A percentile compares a stretch with the other conserved stretches of the same genome.
These are phyloP conservation scores for Epithele typhae DNA, from an alignment of 768 basidiomycete species.

Conservation along the genomic window DNA sequence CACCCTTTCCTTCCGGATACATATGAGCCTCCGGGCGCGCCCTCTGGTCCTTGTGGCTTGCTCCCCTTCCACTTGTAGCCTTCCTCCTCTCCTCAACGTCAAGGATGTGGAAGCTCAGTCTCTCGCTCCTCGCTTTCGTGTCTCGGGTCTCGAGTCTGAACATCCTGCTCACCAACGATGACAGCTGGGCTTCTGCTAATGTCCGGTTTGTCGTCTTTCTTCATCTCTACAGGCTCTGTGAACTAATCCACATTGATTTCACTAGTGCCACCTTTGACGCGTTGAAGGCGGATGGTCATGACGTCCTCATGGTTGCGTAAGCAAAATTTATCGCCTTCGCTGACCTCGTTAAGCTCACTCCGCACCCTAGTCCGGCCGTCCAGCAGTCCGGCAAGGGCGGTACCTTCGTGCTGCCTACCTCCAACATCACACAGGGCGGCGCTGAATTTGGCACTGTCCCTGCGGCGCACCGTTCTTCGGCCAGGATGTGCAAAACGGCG, in stretches of 20 bases:
- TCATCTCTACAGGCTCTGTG: no score
- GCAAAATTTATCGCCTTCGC: slow-evolving; percentile 1
- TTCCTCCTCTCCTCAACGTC: neutral
- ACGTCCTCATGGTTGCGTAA: slow-evolving; percentile 27
- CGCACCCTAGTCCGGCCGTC: slow-evolving; percentile 22
- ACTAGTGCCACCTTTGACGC: slow-evolving; percentile 25
- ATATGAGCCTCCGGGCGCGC: neutral
- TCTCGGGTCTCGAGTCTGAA: slow-evolving; percentile 21
- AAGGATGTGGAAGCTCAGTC: slow-evolving; percentile 6
- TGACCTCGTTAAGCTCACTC: neutral
- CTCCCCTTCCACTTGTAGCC: neutral
- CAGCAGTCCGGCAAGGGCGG: slow-evolving; percentile 30
- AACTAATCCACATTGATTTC: no score
- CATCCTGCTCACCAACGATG: slow-evolving; percentile 29
- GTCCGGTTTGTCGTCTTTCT: slow-evolving; percentile 19
- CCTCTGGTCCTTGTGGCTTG: neutral
- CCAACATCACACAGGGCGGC: slow-evolving; percentile 27
- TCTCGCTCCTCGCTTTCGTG: slow-evolving; percentile 6
- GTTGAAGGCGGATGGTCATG: slow-evolving; percentile 24
- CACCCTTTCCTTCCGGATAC: no score
- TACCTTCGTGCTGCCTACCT: slow-evolving; percentile 25
- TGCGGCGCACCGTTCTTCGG: slow-evolving; percentile 29
- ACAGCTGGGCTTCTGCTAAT: slow-evolving; percentile 32
- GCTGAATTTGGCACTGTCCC: slow-evolving; percentile 28
- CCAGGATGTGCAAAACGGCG: slow-evolving; percentile 20